These are phyloP conservation scores for Cryptococcus sp. DNA, from an alignment of 1,284 basidiomycete genomes.

Conservation along the genomic window DNA sequence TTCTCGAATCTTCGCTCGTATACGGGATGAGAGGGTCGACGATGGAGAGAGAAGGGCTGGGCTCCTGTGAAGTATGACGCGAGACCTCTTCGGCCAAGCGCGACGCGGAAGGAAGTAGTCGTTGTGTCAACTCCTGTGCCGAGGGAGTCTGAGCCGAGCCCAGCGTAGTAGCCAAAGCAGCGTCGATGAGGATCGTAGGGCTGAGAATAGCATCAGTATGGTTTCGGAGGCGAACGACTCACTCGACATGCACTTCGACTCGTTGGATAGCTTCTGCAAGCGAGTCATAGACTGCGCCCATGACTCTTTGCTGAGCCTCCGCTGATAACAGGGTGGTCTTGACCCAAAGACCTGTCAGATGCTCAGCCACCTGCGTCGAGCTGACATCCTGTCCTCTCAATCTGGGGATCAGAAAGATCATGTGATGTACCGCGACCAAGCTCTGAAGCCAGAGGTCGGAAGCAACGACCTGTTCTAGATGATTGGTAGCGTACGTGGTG, in stretches of 20 bases:
- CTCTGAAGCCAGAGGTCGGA: slow-evolving; percentile 37
- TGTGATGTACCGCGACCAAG: slow-evolving; percentile 42
- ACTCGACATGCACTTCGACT: slow-evolving; percentile 30
- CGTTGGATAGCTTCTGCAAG: slow-evolving; percentile 23
- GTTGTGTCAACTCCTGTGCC: slow-evolving; percentile 17
- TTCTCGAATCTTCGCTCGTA: slow-evolving; percentile 6
- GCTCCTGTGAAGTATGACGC: slow-evolving; percentile 52
- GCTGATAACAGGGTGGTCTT: slow-evolving; percentile 7
- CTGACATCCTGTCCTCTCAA: slow-evolving; percentile 19
- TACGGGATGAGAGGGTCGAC: slow-evolving; percentile 58
- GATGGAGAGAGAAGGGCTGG: slow-evolving; percentile 65
- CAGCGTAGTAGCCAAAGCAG: slow-evolving; percentile 35
- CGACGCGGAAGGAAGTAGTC: slow-evolving; percentile 29
- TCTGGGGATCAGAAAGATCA: slow-evolving; percentile 36
- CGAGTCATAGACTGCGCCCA: slow-evolving; percentile 23
- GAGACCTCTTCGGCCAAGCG: slow-evolving; percentile 21
- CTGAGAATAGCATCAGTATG: slow-evolving; percentile 9
- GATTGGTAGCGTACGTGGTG: slow-evolving; percentile 33
- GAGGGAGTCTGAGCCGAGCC: slow-evolving; percentile 15
- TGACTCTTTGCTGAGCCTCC: slow-evolving; percentile 21
- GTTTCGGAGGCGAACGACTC: not conserved
- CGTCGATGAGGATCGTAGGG: slow-evolving; percentile 41
- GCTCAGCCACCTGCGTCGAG: slow-evolving; percentile 4
- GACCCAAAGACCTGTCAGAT: slow-evolving; percentile 27
- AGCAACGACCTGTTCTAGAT: slow-evolving; percentile 25